Evolutionary conservation across 331 rosid species (phyloP), one percentile per base, ranked within the genome.

Genomic region (Malus hybrid): DNA sequence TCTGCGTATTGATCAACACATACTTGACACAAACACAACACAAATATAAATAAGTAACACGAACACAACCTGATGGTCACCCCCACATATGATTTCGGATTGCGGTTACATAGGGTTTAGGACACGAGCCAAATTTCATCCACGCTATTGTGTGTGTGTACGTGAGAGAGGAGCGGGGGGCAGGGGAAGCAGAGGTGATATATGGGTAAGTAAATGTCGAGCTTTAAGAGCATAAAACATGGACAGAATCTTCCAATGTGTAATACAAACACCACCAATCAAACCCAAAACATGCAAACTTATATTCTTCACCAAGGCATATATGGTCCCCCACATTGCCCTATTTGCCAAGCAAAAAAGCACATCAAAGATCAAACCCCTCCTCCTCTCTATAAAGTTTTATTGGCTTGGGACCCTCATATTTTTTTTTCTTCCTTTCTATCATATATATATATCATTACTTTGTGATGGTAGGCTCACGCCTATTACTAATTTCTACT

Each of bases 181-280:
- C 9, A 19, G 20, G 33, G 64, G 56, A 54, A 63, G 33, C 61
- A 55, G 33, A 65, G 69, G 67, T 64, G 81, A 71, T 74, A 42
- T 11, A 48, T 73, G 59, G 82, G 77, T 28, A 65, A 28, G 74
- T 65, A 66, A 48, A 82, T 70, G 85, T 48, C 44, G 55, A 80
- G 77, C 80, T 75, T 82, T 72, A 76, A 71, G 83, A 79, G 76
- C 85, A 67, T 82, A 80, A 84, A 82, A 85, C 86, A 80, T 76
- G 86, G 85, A 80, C 84, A 71, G 88, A 85, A 78, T 83, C 84
- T 79, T 50, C 60, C 24, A 62, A 57, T 67, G 55, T 52, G 82
- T 33, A 63, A 76, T 16, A 66, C 62, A 78, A 85, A 75, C 73
- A 73, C 34, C 74, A 68, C 66, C 77, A 77, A 75, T 65, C 74